These are phyloP conservation scores for Scheffersomyces lignosus DNA, from an alignment of 805 yeast genomes.

Conservation along the genomic window DNA sequence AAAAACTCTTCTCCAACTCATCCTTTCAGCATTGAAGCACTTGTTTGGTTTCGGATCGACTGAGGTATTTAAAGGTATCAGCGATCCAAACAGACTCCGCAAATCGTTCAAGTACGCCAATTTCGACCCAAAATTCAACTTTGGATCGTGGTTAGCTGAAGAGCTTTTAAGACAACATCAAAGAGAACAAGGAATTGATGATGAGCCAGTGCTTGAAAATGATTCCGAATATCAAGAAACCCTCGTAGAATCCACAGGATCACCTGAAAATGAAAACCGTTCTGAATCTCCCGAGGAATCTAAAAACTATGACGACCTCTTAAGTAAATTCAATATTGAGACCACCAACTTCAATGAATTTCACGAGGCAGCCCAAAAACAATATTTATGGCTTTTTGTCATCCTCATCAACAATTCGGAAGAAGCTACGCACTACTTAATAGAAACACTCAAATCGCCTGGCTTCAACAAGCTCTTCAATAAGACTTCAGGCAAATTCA, in stretches of 20 bases:
- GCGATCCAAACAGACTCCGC: slow-evolving; percentile 21
- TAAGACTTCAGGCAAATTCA: slow-evolving; percentile 21
- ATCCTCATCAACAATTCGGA: slow-evolving; percentile 27
- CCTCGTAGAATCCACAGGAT: no score
- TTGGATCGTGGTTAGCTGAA: slow-evolving; percentile 3
- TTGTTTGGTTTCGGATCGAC: slow-evolving; percentile 18
- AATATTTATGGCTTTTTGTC: slow-evolving; percentile 34
- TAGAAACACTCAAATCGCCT: slow-evolving; percentile 11
- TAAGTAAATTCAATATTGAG: slow-evolving; percentile 8
- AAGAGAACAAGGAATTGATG: background rate
- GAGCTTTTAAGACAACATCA: background rate
- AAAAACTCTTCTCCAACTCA: slow-evolving; percentile 42
- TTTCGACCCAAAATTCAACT: slow-evolving; percentile 20
- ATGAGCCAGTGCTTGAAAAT: slow-evolving; percentile 6
- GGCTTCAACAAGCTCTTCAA: slow-evolving; percentile 19
- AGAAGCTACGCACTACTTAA: slow-evolving; percentile 18
- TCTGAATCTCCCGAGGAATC: no score
- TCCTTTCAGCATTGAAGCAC: slow-evolving; percentile 34
- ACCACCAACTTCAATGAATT: slow-evolving; percentile 27
- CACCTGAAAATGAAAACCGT: no score
- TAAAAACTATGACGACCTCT: no score
- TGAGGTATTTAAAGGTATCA: background rate
- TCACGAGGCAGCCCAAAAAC: slow-evolving; percentile 26
- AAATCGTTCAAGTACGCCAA: slow-evolving; percentile 24
- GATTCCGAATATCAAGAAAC: slow-evolving; percentile 1